Conservation (phyloP, 164 flowering plant species). For the Piper betle region DNA sequence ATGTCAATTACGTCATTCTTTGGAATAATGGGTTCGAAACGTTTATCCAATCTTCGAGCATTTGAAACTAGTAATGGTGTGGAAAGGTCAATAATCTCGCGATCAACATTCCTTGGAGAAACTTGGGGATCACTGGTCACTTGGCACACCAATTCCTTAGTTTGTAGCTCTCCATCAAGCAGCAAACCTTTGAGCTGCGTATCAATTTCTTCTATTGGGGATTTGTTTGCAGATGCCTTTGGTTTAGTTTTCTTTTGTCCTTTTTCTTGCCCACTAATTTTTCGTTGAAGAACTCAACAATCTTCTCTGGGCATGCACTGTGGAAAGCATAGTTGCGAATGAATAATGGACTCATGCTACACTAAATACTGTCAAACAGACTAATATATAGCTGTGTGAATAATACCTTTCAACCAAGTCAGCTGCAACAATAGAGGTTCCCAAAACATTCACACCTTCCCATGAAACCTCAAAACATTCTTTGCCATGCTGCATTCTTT, state of each 20-base stretch:
- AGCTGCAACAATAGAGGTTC: slow-evolving; percentile 61
- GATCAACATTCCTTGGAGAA: not conserved
- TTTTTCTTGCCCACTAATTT: slow-evolving; percentile 41
- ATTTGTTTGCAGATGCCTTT: slow-evolving; percentile 23
- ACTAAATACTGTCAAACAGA: not conserved
- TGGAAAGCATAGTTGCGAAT: not conserved
- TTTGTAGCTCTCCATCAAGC: slow-evolving; percentile 37
- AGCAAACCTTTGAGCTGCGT: slow-evolving; percentile 36
- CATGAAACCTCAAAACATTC: slow-evolving; percentile 82
- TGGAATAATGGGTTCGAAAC: slow-evolving; percentile 10
- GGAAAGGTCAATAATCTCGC: slow-evolving; percentile 54
- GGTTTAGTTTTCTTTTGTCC: slow-evolving; percentile 27
- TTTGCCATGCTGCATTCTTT: slow-evolving; percentile 50
- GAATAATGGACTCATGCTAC: not conserved
- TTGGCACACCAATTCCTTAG: slow-evolving; percentile 5
- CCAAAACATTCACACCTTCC: slow-evolving; percentile 47
- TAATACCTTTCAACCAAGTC: slow-evolving; percentile 63
- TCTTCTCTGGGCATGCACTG: slow-evolving; percentile 94
- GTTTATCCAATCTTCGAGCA: slow-evolving; percentile 14
- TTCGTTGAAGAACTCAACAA: slow-evolving; percentile 41
- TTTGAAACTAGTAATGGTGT: slow-evolving; percentile 48
- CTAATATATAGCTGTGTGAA: not conserved
- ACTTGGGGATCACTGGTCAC: not conserved
- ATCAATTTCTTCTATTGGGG: slow-evolving; percentile 32
- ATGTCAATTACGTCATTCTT: slow-evolving; percentile 37